Base-by-base conservation (phyloP, 2,329 filamentous ascomycete species). In the Endoconidiophora polonica region DNA sequence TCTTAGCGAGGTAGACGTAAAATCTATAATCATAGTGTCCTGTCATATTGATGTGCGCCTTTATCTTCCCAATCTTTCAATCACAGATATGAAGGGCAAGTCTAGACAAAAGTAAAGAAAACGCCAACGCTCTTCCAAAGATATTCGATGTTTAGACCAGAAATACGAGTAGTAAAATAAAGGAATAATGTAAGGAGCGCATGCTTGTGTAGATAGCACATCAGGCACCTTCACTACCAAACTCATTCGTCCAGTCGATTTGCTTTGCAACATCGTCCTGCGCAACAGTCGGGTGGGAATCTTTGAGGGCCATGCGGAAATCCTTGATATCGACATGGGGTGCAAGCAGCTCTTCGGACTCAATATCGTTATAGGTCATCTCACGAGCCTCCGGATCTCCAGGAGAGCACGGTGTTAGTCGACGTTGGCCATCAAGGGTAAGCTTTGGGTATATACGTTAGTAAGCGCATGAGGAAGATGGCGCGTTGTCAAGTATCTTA, bases 171-270 rank as follows among this genome's bases (percentile, higher is more conserved):
- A 37, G 14, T 7, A 44, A 20, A 1, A 50, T 18, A 20, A 22
- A 23, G 22, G 22, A 33, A 48, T 24, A 48, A 41, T 36, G 26
- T 38, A 20, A 14, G 20, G 29, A 39, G 14, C 26, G 20, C 37
- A 26, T 38, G 12, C 29, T 33, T 33, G 29, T 33, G 29, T 33
- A 33, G 9, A 4, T 33, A 33, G 29, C 29, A n/a, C 14, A 26
- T 62, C 57, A 75, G 57, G 72, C 70, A 16, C 90, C 90, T 63
- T 95, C 90, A 62, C 86, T 94, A 51, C 90, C 90, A 66, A 96
- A 96, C 67, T 96, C 88, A 59, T 82, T 76, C 7, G 91, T 98
- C 91, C 91, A 98, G 42, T 95, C 87, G 44, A 83, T 73, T 63
- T 90, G 95, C 59, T 77, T 75, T 57, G 78, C 74, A 43, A 98